Percentiles rank a stretch among this genome's conserved stretches.
phyloP scores from a whole-genome alignment of 371 early-diverging fungal genomes.

The Mucor plumbeus region DNA sequence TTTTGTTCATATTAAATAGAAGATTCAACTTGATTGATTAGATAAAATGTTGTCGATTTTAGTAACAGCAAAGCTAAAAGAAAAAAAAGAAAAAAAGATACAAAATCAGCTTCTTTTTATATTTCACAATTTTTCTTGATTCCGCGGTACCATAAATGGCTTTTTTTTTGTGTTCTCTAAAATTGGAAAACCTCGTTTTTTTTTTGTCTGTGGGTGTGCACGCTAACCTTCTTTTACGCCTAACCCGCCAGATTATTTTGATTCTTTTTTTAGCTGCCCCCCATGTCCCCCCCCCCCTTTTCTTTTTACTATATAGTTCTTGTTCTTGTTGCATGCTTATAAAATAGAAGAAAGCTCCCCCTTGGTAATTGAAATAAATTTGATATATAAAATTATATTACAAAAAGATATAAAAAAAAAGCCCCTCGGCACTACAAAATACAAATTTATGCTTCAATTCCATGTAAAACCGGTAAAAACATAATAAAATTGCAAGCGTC shows the following conservation, averaged over 20 bases:
- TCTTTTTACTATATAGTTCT: neutral
- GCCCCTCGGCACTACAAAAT: slow-evolving; percentile 1
- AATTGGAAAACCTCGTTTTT: slow-evolving; percentile 24
- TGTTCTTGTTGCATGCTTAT: no score
- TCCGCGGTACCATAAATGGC: slow-evolving; percentile 19
- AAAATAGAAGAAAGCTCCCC: neutral
- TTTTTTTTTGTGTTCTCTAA: slow-evolving; percentile 4
- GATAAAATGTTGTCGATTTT: neutral
- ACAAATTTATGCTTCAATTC: neutral
- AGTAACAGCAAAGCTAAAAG: neutral
- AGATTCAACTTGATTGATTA: neutral
- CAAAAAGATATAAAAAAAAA: neutral
- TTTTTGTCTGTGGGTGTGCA: slow-evolving; percentile 5
- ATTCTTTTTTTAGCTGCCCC: slow-evolving; percentile 8
- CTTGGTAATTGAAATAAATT: neutral
- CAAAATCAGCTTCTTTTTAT: slow-evolving; percentile 10
- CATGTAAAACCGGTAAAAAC: slow-evolving; percentile 17
- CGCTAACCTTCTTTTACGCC: slow-evolving; percentile 8
- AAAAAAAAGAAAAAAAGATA: neutral
- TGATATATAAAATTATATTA: neutral
- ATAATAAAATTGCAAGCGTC: neutral
- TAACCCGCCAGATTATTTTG: slow-evolving; percentile 5
- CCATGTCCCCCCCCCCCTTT: neutral
- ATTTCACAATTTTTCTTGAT: neutral
- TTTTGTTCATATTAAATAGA: slow-evolving; percentile 30